Evolutionary conservation across 2,329 filamentous ascomycete genomes (phyloP), one percentile per base, ranked within the genome.

Genomic region (Raffaelea albimanens): DNA sequence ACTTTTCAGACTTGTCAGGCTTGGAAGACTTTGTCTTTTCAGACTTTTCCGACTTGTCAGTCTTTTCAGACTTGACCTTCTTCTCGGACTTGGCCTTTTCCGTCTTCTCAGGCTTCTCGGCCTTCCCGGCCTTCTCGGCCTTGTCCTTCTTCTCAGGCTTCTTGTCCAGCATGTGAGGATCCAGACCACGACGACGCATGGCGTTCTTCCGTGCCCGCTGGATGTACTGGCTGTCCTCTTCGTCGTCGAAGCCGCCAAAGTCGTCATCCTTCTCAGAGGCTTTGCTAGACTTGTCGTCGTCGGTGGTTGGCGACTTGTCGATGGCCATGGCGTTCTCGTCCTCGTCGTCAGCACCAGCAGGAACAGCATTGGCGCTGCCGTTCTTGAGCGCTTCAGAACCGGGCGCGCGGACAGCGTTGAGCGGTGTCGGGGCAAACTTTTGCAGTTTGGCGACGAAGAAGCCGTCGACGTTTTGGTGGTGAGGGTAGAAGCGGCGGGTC

Each of bases 381-480:
- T 46, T n/a, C 40, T 31, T 31, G 51, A 52, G 49, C 55, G 58
- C 42, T 54, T 50, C 50, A 34, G 19, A 36, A 14, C 40, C 41
- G 42, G 47, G 31, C 48, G 46, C 50, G 5, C 44, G 46, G 18
- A 75, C 69, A 2, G 75, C 72, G 46, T 76, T 79, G 48, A 73
- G 68, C 1, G 86, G 83, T 38, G 85, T 87, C 3, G 87, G 85
- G 0, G 81, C 91, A 16, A 80, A 80, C 76, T 98, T 98, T 68
- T 95, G 90, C 69, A 98, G 85, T 67, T 98, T 98, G 60, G 89
- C 87, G 52, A 98, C 93, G 63, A 89, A 98, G 81, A 98, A 98
- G 54, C 93, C 93, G 64, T 60, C 93, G 31, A 98, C 89, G 68
- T 56, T 54, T 18, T 55, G 52, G 55, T 96, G 95, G 63, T 95